Conservation (phyloP, 305 asterid genomes). For the Fraxinus greggii region DNA sequence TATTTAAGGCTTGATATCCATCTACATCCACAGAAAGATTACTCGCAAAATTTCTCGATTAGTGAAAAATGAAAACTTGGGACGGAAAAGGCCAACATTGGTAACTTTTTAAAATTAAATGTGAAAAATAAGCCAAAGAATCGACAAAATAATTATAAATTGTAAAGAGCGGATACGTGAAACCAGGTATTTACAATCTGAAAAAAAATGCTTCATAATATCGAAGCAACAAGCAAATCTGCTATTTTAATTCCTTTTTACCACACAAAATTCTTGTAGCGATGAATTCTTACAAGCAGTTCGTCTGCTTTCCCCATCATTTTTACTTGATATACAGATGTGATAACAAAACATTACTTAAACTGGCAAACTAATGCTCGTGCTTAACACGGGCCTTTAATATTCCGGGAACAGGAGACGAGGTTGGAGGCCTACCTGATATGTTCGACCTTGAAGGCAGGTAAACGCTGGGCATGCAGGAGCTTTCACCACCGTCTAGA, state of each 20-base stretch:
- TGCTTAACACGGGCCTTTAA: constrained; percentile 71
- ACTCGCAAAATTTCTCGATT: neutral
- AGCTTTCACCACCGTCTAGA: constrained; percentile 61
- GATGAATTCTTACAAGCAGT: neutral
- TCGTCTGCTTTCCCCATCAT: neutral
- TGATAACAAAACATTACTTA: constrained; percentile 13
- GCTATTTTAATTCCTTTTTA: constrained; percentile 24
- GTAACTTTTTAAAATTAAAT: neutral
- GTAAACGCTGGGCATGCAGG: constrained; percentile 43
- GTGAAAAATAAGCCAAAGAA: constrained; percentile 4
- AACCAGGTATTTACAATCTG: constrained; percentile 17
- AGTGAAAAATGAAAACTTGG: neutral
- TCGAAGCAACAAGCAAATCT: constrained; percentile 18
- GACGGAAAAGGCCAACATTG: neutral
- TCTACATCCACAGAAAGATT: neutral
- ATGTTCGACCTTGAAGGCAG: constrained; percentile 43
- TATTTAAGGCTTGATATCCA: neutral
- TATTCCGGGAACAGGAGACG: constrained; percentile 83
- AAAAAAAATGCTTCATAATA: constrained; percentile 16
- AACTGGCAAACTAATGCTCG: constrained; percentile 46
- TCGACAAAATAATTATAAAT: constrained; percentile 16
- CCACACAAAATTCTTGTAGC: constrained; percentile 17
- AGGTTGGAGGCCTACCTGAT: constrained; percentile 50
- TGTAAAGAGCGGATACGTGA: constrained; percentile 17
- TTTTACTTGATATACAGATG: neutral